Base-by-base conservation (phyloP, 2,329 filamentous ascomycete genomes). In the Sphaerulina musiva region DNA sequence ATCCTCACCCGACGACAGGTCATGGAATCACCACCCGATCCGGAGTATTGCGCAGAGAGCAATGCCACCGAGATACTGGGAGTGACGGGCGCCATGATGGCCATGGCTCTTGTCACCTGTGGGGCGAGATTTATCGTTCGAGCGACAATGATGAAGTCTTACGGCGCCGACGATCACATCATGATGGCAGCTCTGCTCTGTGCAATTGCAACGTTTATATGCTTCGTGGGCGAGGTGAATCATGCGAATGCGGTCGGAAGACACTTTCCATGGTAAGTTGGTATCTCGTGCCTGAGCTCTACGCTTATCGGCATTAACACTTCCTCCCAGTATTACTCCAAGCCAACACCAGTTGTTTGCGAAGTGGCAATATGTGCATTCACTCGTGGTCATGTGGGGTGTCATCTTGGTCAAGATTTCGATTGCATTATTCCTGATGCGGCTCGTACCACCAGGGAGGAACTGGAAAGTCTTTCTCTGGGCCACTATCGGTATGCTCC, bases 151-250 rank as follows among this genome's bases (percentile, higher is more conserved):
- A 69, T 80, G 43, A 75, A 72, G 23, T 74, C 74, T 29, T 68
- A 76, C 43, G 77, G 78, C 1, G 59, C 69, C 23, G 79, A 81
- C 67, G 78, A 80, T 61, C 75, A 69, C 54, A 57, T 73, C 2
- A 78, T 79, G 60, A 47, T 73, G 1, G 54, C 65, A 3, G 71
- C 76, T 3, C 68, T 70, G 66, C 68, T 77, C 11, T 57, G 65
- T 55, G 65, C 62, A 7, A 50, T 70, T 10, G 59, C 34, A 2
- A 60, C 64, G 1, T 70, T 71, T 39, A 68, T 67, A 6, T 77
- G 73, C 54, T 78, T 79, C 54, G 64, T 74, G 6, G 66, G 73
- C 12, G 73, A 78, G 59, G 67, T 69, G 1, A 60, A 71, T 4
- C 66, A 76, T 54, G 78, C 48, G 2, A 34, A 45, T 23, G 48